These are phyloP conservation scores for Nymphaea colorata DNA, from an alignment of 164 flowering plant genomes.

Conservation along the genomic window DNA sequence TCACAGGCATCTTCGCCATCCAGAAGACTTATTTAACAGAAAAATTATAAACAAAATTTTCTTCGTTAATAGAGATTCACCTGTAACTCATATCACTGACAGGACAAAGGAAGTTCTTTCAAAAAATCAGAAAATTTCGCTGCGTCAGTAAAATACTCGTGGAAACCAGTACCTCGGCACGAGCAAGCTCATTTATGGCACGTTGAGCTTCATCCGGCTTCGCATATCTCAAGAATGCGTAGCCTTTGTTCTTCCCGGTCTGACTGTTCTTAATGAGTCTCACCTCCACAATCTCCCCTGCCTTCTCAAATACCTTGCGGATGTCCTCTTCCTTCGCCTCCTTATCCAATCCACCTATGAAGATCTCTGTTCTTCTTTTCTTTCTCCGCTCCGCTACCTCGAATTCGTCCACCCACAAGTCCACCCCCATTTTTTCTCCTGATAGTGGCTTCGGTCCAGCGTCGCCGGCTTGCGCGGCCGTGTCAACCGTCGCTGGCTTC, in stretches of 20 bases:
- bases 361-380: slow-evolving; percentile 25
- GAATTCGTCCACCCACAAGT: slow-evolving; percentile 13
- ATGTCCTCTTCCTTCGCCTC: slow-evolving; percentile 28
- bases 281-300: slow-evolving; percentile 24
- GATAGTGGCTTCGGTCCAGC: slow-evolving; percentile 2
- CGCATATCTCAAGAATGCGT: slow-evolving; percentile 26
- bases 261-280: slow-evolving; percentile 16
- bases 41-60: too few species aligned
- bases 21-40: too few species aligned
- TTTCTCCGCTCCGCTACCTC: slow-evolving; percentile 22
- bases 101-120: too few species aligned
- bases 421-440: slow-evolving; percentile 1
- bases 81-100: too few species aligned
- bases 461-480: not conserved
- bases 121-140: not conserved
- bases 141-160: not conserved
- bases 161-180: slow-evolving; percentile 18
- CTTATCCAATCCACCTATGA: slow-evolving; percentile 32
- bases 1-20: too few species aligned
- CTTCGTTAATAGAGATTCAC: too few species aligned
- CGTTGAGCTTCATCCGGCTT: slow-evolving; percentile 21
- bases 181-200: slow-evolving; percentile 17
- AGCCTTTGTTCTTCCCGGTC: slow-evolving; percentile 26
- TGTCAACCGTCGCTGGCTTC: not conserved
- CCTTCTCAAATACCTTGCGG: slow-evolving; percentile 21